phyloP scores from a whole-genome alignment of 2,329 filamentous ascomycete species.

The Tolypocladium capitatum region DNA sequence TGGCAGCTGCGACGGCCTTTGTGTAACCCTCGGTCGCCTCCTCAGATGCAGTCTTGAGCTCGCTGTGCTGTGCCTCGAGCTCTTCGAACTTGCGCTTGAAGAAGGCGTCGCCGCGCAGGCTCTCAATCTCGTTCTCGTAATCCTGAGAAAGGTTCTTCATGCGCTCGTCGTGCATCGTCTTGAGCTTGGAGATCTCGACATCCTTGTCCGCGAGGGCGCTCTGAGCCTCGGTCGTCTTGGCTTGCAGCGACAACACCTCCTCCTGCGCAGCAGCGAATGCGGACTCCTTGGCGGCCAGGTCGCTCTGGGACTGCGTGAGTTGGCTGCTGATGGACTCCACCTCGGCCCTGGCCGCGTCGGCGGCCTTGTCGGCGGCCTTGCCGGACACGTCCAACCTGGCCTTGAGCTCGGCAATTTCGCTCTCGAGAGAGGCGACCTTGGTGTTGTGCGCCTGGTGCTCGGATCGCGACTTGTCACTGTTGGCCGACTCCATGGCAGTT shows the following conservation, averaged over 20 bases:
- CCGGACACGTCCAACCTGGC: conserved; percentile 33
- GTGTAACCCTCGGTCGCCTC: conserved; percentile 25
- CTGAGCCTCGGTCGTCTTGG: conserved; percentile 33
- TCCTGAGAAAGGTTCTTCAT: conserved; percentile 46
- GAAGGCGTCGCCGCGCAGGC: conserved; percentile 47
- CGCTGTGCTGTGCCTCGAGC: conserved; percentile 42
- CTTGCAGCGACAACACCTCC: conserved; percentile 28
- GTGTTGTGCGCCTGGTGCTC: conserved; percentile 30
- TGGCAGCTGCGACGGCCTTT: conserved; percentile 28
- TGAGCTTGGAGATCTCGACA: conserved; percentile 34
- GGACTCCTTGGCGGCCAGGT: conserved; percentile 28
- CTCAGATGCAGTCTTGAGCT: conserved; percentile 25
- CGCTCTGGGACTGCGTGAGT: conserved; percentile 24
- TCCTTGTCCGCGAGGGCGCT: conserved; percentile 34
- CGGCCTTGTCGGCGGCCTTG: conserved; percentile 29
- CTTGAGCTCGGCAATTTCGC: conserved; percentile 37
- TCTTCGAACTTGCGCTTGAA: conserved; percentile 52
- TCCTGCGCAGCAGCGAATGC: conserved; percentile 32
- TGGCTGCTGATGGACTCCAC: conserved; percentile 29
- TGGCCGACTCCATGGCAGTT: conserved; percentile 29
- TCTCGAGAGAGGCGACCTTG: conserved; percentile 37
- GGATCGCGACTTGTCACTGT: conserved; percentile 29
- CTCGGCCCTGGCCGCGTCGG: conserved; percentile 27
- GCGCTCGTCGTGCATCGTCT: conserved; percentile 43
- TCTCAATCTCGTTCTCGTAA: conserved; percentile 52